Base-by-base conservation (phyloP, 495 filamentous ascomycete genomes). In the Aspergillus bridgeri region DNA sequence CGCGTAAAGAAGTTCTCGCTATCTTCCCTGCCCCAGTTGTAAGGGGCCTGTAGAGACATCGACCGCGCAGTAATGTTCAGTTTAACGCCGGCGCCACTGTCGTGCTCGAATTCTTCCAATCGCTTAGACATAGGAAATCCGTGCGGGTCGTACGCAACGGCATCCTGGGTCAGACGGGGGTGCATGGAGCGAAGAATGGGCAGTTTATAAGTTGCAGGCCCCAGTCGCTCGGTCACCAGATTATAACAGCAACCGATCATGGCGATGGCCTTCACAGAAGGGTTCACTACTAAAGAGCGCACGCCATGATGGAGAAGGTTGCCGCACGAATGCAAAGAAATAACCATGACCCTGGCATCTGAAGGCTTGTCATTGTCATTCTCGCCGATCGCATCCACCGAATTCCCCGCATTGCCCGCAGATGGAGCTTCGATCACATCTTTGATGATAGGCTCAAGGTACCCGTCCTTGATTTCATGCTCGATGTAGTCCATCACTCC, bases 231-330 rank as follows among this genome's bases (percentile, higher is more conserved):
- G 3, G 92, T 96, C 54, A 97, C 70, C 19, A 97, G 86, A 58
- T 98, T 98, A 78, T 98, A 97, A 76, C 94, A 98, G 76, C 94
- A 98, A 38, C 94, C 94, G 44, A 98, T 89, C 68, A 98, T 89
- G 38, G 94, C 94, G 47, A 98, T 87, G 15, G 90, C 91, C 18
- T 86, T 82, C 51, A 98, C 90, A 24, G 83, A 79, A 2, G 91
- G 89, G 64, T 96, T 97, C 38, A 91, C 66, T 15, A 89, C 70
- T 45, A 98, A 79, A 4, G 94, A 94, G 6, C 89, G 87, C 44
- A 98, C 85, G 2, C 89, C 94, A 65, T 96, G 92, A 65, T 98
- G 94, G n/a, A 93, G 83, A 15, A 98, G 85, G 65, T 97, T 98
- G 53, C 94, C 94, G 70, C 94, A 98, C 19, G 92, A 96, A 69